A percentile compares a stretch with the other conserved stretches of the same genome.
Evolutionary conservation across 768 basidiomycete species (phyloP).

Genomic region (Kwoniella dendrophila): DNA sequence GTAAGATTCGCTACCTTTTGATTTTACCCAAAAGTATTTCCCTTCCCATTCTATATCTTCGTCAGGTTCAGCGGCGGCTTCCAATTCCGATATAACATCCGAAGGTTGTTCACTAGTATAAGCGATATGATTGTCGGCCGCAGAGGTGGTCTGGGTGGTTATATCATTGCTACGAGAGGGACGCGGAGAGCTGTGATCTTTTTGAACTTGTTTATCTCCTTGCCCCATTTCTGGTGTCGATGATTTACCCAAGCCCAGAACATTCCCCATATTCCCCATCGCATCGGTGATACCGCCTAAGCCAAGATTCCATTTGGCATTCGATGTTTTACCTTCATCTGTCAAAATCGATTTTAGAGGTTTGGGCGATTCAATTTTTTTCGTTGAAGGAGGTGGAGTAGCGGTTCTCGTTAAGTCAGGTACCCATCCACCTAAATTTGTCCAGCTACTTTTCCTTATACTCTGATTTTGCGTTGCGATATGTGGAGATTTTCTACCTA

Average conservation of each 20-base stretch:
- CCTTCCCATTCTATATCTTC: constrained; percentile 32
- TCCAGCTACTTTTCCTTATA: constrained; percentile 34
- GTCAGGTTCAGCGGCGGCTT: constrained; percentile 28
- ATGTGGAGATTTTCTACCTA: constrained; percentile 2
- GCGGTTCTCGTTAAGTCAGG: constrained; percentile 20
- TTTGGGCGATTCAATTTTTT: neutral
- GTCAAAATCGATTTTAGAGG: neutral
- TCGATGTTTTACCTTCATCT: neutral
- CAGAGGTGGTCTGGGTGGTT: too few relatives aligned
- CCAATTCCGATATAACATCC: constrained; percentile 24
- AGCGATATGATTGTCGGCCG: too few relatives aligned
- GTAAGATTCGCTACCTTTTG: neutral
- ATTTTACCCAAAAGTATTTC: constrained; percentile 12
- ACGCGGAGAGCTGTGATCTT: neutral
- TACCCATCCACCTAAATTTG: constrained; percentile 36
- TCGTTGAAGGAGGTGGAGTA: constrained; percentile 14
- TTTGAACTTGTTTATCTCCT: neutral
- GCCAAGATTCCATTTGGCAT: constrained; percentile 17
- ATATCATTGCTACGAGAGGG: neutral
- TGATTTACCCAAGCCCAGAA: constrained; percentile 24
- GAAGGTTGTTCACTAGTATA: constrained; percentile 12
- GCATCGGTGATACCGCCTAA: constrained; percentile 23
- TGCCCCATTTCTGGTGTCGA: neutral
- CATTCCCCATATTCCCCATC: constrained; percentile 31
- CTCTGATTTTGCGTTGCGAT: too few relatives aligned